phyloP scores from a whole-genome alignment of 345 rosid genomes.

The Barbarea vulgaris region DNA sequence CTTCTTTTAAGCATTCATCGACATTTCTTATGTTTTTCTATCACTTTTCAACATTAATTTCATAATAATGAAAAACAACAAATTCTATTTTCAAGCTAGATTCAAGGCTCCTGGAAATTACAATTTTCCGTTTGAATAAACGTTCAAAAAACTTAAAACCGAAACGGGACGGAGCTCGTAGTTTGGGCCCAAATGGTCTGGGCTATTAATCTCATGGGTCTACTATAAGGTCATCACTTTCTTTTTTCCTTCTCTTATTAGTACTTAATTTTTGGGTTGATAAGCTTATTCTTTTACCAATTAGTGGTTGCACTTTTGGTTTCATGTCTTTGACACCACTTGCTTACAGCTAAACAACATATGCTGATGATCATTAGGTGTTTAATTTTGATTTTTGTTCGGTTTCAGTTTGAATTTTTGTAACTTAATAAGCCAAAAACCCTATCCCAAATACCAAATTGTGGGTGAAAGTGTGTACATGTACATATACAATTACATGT shows the following conservation, averaged over 20 bases:
- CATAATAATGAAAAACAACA: conserved; percentile 17
- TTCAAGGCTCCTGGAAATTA: background rate
- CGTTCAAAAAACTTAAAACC: background rate
- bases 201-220: background rate
- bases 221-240: background rate
- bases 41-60: conserved; percentile 29
- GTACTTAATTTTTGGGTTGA: background rate
- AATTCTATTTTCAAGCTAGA: conserved; percentile 8
- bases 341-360: background rate
- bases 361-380: background rate
- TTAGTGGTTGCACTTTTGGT: background rate
- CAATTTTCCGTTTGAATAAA: background rate
- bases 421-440: background rate
- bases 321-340: background rate
- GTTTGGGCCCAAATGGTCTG: background rate
- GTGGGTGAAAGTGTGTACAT: background rate
- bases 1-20: conserved; percentile 28
- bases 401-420: background rate
- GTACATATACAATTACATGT: background rate
- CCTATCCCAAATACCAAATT: background rate
- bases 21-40: conserved; percentile 22
- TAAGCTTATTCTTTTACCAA: background rate
- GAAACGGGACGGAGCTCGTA: conserved; percentile 12
- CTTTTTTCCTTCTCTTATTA: background rate
- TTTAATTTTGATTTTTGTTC: background rate